Conservation (phyloP, 2,329 filamentous ascomycete genomes). For the Penicillium sp. region DNA sequence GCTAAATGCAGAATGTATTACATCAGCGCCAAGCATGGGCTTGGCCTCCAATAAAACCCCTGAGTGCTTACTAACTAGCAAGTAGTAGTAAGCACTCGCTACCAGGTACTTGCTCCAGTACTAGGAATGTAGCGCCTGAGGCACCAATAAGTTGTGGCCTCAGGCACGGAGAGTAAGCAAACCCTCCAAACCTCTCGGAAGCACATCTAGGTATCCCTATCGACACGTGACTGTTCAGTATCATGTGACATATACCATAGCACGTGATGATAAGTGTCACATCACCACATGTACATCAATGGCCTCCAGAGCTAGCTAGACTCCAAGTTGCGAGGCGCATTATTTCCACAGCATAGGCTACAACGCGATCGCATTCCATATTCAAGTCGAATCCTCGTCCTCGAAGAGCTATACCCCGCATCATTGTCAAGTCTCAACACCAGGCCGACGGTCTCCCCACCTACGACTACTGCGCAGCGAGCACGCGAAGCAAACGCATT, state of each 20-base stretch:
- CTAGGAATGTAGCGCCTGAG: too few species aligned
- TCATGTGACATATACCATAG: neutral
- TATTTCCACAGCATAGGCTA: slow-evolving; percentile 28
- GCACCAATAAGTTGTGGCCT: too few species aligned
- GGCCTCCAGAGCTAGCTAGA: slow-evolving; percentile 9
- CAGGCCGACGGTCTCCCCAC: slow-evolving; percentile 25
- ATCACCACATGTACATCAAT: slow-evolving; percentile 18
- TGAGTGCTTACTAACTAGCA: too few species aligned
- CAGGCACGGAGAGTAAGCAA: too few species aligned
- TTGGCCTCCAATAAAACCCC: too few species aligned
- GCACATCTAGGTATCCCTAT: too few species aligned
- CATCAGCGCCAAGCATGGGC: too few species aligned
- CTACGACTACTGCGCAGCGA: slow-evolving; percentile 39
- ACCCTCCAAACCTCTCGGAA: too few species aligned
- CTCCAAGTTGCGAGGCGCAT: slow-evolving; percentile 19
- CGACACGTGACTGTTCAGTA: neutral
- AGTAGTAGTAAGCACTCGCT: too few species aligned
- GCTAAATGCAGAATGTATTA: too few species aligned
- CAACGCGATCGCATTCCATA: slow-evolving; percentile 15
- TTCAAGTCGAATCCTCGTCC: slow-evolving; percentile 12
- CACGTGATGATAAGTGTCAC: slow-evolving; percentile 15
- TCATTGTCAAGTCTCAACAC: slow-evolving; percentile 35
- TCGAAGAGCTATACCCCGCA: slow-evolving; percentile 26
- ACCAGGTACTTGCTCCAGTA: too few species aligned
- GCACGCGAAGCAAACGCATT: slow-evolving; percentile 36